Evolutionary conservation across 106 monocot species (phyloP).

Genomic region (Dendrobium nobile): DNA sequence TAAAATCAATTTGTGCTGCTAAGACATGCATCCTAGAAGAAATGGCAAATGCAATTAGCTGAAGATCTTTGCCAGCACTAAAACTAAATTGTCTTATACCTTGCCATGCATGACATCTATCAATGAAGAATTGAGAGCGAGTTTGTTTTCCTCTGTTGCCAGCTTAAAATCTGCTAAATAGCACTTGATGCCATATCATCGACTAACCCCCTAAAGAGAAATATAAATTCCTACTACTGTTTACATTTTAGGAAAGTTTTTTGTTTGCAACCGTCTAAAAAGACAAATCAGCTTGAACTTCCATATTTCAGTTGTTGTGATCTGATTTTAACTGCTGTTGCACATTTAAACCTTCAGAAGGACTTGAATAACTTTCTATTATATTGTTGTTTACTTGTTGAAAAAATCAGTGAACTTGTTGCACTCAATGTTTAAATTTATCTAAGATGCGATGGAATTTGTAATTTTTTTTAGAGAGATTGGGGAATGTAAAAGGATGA

Average conservation of each 20-base stretch:
- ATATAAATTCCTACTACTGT: background rate
- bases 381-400: background rate
- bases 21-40: no score
- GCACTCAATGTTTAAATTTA: background rate
- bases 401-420: background rate
- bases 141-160: no score
- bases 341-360: background rate
- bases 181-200: no score
- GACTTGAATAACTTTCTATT: background rate
- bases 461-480: background rate
- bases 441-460: background rate
- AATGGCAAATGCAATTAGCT: no score
- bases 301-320: background rate
- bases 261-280: background rate
- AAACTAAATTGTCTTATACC: no score
- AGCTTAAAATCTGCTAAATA: no score
- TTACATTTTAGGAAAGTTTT: background rate
- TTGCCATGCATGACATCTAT: no score
- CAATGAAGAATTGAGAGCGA: no score
- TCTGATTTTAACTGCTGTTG: background rate
- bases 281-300: background rate
- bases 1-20: no score
- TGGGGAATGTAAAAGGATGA: background rate
- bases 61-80: no score
- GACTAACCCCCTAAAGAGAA: no score